Percentiles rank a stretch among this genome's conserved stretches.
Conservation (phyloP, 1,284 basidiomycete genomes). For the Cutaneotrichosporon sp. region DNA sequence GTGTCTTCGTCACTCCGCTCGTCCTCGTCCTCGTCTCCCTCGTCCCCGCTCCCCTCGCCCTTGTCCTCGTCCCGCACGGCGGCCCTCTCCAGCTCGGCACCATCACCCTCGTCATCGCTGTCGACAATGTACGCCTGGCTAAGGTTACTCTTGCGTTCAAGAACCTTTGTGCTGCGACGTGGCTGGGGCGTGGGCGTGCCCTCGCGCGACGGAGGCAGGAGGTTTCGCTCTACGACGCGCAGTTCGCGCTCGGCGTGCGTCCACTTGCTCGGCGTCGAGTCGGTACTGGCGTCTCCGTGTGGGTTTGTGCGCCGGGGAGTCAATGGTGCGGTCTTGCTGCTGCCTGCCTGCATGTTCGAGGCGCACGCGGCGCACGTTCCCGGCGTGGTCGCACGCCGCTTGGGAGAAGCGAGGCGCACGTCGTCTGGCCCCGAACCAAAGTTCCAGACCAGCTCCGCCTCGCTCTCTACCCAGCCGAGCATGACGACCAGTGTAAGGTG, state of each 20-base stretch:
- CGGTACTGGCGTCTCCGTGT: too few relatives aligned
- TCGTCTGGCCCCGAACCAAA: neutral
- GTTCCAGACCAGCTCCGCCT: neutral
- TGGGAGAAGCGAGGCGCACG: too few relatives aligned
- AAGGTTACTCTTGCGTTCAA: neutral
- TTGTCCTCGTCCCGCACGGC: neutral
- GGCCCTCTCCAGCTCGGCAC: neutral
- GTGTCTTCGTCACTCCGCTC: neutral
- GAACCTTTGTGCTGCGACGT: neutral
- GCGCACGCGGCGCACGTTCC: too few relatives aligned
- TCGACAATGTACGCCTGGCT: slow-evolving; percentile 1
- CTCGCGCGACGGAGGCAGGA: neutral
- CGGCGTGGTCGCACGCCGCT: too few relatives aligned
- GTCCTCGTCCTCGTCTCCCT: neutral
- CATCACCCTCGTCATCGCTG: neutral
- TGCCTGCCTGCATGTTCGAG: too few relatives aligned
- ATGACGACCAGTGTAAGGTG: too few relatives aligned
- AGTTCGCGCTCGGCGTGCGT: neutral
- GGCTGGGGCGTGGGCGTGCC: neutral
- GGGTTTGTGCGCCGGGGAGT: too few relatives aligned
- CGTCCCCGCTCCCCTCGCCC: too few relatives aligned
- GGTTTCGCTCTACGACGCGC: neutral
- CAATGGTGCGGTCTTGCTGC: too few relatives aligned
- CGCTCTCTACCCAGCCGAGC: neutral
- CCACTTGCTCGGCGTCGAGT: too few relatives aligned